phyloP scores from a whole-genome alignment of 2,329 filamentous ascomycete genomes.

The Aspergillus jensenii region DNA sequence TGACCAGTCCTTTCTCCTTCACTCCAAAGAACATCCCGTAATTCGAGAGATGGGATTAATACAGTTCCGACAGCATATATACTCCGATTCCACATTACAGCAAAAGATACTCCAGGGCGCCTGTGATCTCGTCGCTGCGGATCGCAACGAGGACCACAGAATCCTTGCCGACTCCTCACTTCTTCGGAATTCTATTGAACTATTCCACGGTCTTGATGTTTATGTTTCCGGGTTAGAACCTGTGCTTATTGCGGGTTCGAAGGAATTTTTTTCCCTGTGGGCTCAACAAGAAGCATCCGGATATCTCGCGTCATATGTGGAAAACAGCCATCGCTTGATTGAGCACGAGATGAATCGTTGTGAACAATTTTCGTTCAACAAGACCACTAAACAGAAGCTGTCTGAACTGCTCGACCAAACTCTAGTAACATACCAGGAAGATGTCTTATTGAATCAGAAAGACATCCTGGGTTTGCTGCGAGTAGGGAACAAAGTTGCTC shows the following conservation, averaged over 20 bases:
- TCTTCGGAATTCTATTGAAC: constrained; percentile 73
- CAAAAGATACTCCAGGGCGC: constrained; percentile 64
- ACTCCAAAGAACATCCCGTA: constrained; percentile 66
- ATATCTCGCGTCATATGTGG: constrained; percentile 73
- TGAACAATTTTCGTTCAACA: constrained; percentile 77
- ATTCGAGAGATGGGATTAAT: constrained; percentile 79
- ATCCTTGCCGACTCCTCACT: constrained; percentile 60
- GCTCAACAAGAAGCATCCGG: constrained; percentile 64
- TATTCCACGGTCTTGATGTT: constrained; percentile 81
- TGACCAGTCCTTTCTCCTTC: constrained; percentile 83
- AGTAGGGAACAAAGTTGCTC: constrained; percentile 65
- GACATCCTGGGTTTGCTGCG: constrained; percentile 73
- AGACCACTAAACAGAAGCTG: constrained; percentile 75
- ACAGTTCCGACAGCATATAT: constrained; percentile 68
- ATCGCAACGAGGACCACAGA: constrained; percentile 58
- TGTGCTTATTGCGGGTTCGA: constrained; percentile 66
- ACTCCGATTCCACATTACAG: constrained; percentile 54
- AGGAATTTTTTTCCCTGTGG: constrained; percentile 67
- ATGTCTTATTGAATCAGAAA: constrained; percentile 63
- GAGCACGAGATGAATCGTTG: constrained; percentile 72
- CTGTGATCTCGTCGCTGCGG: constrained; percentile 71
- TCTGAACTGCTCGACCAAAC: constrained; percentile 71
- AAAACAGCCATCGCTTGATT: constrained; percentile 67
- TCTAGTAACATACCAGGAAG: constrained; percentile 68
- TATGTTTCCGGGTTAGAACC: constrained; percentile 82